Base-by-base conservation (phyloP, 352 stramenopile species). In the Phytophthora pini region DNA sequence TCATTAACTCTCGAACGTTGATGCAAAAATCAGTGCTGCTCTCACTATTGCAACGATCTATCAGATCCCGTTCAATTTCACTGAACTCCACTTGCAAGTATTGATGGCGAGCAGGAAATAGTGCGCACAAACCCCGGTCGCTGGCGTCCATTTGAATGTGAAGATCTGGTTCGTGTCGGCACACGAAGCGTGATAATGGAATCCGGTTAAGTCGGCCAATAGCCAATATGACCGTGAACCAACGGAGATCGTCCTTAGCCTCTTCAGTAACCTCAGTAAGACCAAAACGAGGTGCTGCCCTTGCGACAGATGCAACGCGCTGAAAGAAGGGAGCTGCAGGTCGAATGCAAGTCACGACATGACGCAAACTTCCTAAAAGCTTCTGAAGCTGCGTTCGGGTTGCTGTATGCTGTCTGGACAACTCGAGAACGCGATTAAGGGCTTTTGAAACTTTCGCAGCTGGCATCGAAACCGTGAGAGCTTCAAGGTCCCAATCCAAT, bases 1-100 rank as follows among this genome's bases (percentile, higher is more conserved):
- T 66, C 63, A 71, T 57, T 5, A 68, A 41, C 22, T 57, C 41
- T 15, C 51, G 44, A 3, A 62, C 50, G 9, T 68, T 57, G 7
- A 62, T 62, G 20, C 44, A 47, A 29, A 68, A 62, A 7, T 15
- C 11, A 27, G 4, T 59, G 6, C 24, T 12, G 20, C 49, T 27
- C 0, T 12, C 27, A 11, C 40, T 7, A 15, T 59, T 46, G 39
- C 15, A 66, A 10, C 17, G 9, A 3, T 17, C 17, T 40, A 65
- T 59, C 0, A 48, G 26, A 0, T 4, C 31, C 20, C 41, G 41
- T n/a, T 54, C 54, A 5, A n/a, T 15, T 1, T 8, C 31, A 6
- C 24, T 54, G 24, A 61, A 54, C 12, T 54, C 7, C 10, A 61
- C 29, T 39, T 61, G 54, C 5, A 61, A 22, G 26, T 40, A 61